Evolutionary conservation across 2,329 filamentous ascomycete species (phyloP), one percentile per base, ranked within the genome.

Genomic region (Aspergillus brasiliensis): DNA sequence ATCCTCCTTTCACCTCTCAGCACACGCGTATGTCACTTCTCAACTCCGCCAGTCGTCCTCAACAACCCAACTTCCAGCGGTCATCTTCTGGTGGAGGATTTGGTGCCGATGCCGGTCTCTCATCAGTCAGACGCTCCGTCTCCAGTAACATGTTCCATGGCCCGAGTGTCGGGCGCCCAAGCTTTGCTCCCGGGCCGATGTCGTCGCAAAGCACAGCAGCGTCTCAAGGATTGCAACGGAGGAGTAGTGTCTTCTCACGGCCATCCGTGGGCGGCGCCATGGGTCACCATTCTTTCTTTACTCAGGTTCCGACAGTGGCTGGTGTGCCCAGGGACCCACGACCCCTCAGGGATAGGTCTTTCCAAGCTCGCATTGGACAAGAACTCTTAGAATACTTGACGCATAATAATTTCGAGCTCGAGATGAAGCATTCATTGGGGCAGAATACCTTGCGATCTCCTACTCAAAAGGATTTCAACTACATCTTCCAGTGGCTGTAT

Each of bases 401-500:
- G 0, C 88, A 93, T 59, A 89, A 97, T 75, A 97, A 97, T 73
- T 99, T 98, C 71, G 95, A 99, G 77, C 88, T 97, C 84, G 93
- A 98, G 68, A 97, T 96, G 88, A 97, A 96, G 78, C 91, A 98
- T 75, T 89, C 88, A 1, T 82, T 99, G n/a, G 91, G 91, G 0
- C 89, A 91, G 64, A 97, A 97, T 69, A 91, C 92, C 6, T 88
- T 97, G 73, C 94, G 91, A 70, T 96, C 91, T 46, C 96, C 95
- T 0, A 99, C 94, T 0, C 94, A 98, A 69, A 99, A 99, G 73
- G 95, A 99, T 75, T 99, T 99, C 80, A 95, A 96, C 71, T 90
- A 86, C 77, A 96, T 99, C 84, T 99, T 99, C 72, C 92, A 98
- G 71, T 99, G 94, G 91, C 82, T 99, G 3, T 99, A 99, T 76